These are phyloP conservation scores for Letharia columbiana DNA, from an alignment of 495 filamentous ascomycete species.

Conservation along the genomic window DNA sequence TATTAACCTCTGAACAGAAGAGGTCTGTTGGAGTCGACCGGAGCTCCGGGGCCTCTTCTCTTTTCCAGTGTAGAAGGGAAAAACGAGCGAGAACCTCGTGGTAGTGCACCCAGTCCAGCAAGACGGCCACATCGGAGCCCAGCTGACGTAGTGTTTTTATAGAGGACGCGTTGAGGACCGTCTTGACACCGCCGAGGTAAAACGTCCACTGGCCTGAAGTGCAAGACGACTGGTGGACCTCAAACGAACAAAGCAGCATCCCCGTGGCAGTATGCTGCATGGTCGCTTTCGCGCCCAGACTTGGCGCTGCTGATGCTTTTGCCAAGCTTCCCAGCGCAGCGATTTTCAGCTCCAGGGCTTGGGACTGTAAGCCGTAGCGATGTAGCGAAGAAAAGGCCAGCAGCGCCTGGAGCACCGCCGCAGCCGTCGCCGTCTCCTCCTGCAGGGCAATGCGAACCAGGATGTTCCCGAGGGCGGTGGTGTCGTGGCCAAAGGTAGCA, in stretches of 20 bases:
- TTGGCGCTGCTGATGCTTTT: not conserved
- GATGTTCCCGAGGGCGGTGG: not conserved
- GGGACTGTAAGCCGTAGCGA: not conserved
- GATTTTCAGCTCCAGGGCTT: not conserved
- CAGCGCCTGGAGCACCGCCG: not conserved
- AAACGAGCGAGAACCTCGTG: not conserved
- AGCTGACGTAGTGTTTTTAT: not conserved
- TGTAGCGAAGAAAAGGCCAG: not conserved
- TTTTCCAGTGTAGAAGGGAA: not conserved
- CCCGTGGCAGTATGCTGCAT: not conserved
- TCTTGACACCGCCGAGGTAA: not conserved
- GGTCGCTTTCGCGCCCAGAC: not conserved
- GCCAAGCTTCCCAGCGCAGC: not conserved
- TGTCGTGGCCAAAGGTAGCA: not conserved
- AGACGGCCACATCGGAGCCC: not conserved
- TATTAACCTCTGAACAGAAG: not conserved
- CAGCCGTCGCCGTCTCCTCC: not conserved
- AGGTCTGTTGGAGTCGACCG: not conserved
- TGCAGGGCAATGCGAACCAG: not conserved
- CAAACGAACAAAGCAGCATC: not conserved
- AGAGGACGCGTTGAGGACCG: not conserved
- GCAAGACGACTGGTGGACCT: not conserved
- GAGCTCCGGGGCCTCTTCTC: not conserved
- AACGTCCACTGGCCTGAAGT: not conserved
- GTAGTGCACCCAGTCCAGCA: not conserved